Evolutionary conservation across 1,139 yeast species (phyloP).

Genomic region (Blastobotrys proliferans): DNA sequence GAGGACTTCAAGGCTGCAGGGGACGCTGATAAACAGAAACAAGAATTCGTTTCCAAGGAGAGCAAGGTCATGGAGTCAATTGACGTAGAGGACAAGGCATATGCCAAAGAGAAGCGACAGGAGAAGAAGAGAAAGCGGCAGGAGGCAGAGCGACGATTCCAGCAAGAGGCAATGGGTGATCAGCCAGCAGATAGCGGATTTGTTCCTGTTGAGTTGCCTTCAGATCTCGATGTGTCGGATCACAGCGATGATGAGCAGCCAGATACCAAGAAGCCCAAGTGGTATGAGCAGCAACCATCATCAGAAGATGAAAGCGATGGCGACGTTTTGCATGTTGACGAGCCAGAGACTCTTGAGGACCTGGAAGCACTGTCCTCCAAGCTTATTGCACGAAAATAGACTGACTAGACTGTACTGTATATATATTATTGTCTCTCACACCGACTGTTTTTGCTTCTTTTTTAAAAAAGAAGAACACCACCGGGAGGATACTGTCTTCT

Average conservation of each 20-base stretch:
- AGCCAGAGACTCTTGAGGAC: constrained; percentile 88
- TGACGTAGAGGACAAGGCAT: constrained; percentile 71
- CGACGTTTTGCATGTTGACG: constrained; percentile 66
- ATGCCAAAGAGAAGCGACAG: constrained; percentile 77
- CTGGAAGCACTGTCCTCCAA: constrained; percentile 84
- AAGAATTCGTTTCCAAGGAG: constrained; percentile 63
- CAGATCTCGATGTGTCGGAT: too few relatives aligned
- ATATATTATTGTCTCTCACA: too few relatives aligned
- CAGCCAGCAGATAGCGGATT: too few relatives aligned
- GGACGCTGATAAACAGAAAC: constrained; percentile 64
- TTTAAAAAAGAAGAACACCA: too few relatives aligned
- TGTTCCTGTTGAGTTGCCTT: too few relatives aligned
- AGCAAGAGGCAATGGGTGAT: constrained; percentile 37
- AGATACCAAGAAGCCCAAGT: constrained; percentile 11
- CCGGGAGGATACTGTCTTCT: too few relatives aligned
- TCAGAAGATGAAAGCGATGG: constrained; percentile 31
- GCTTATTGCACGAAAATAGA: constrained; percentile 35
- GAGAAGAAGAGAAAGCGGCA: constrained; percentile 89
- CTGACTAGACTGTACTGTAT: too few relatives aligned
- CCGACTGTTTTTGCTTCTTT: too few relatives aligned
- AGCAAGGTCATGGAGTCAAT: constrained; percentile 60
- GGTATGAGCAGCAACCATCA: constrained; percentile 4
- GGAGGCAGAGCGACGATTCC: constrained; percentile 56
- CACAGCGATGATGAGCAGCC: constrained; percentile 19
- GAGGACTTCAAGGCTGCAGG: constrained; percentile 80